Percentiles rank a stretch among this genome's conserved stretches.
These are phyloP conservation scores for Periconia digitata DNA, from an alignment of 2,329 filamentous ascomycete genomes.

Conservation along the genomic window DNA sequence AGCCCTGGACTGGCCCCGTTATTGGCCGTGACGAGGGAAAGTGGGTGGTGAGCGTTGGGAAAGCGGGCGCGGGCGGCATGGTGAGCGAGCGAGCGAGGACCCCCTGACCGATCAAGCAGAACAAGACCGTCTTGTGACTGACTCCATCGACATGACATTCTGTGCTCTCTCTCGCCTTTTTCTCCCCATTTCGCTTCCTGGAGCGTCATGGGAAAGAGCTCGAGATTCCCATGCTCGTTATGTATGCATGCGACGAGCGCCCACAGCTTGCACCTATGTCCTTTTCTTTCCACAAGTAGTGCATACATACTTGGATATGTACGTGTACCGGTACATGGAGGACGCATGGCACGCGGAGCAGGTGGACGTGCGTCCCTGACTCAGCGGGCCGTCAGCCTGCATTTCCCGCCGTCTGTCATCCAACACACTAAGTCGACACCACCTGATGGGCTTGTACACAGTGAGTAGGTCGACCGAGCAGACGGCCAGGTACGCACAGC, in stretches of 20 bases:
- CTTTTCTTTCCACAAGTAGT: no score
- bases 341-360: no score
- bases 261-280: no score
- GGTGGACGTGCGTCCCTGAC: no score
- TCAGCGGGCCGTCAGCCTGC: constrained; percentile 32
- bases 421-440: neutral
- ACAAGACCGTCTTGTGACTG: constrained; percentile 34
- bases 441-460: neutral
- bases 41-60: constrained; percentile 9
- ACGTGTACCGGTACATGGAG: no score
- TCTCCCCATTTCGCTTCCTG: constrained; percentile 17
- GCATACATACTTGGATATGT: no score
- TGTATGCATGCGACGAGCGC: no score
- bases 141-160: no score
- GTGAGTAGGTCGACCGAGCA: neutral
- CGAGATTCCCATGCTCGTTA: no score
- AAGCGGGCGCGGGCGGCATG: constrained; percentile 22
- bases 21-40: constrained; percentile 19
- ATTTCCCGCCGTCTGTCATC: constrained; percentile 11
- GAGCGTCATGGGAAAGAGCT: constrained; percentile 19
- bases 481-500: neutral
- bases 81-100: constrained; percentile 17
- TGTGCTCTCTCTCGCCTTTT: no score
- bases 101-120: neutral
- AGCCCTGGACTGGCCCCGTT: no score